Base-by-base conservation (phyloP, 2,329 filamentous ascomycete genomes). In the Calonectria pseudoturangicola region DNA sequence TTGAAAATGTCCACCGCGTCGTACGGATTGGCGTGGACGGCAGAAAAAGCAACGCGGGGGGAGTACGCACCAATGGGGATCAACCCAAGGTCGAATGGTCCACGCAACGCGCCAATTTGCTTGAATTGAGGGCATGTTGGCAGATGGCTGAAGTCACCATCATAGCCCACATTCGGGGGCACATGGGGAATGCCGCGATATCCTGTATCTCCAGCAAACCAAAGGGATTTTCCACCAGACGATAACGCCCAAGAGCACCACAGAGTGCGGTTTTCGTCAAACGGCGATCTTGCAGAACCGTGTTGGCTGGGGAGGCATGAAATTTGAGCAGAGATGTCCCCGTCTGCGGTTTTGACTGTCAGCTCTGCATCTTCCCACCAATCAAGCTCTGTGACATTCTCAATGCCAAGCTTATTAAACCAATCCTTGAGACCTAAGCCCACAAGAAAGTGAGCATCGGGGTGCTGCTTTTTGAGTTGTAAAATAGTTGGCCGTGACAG, bases 301-400 rank as follows among this genome's bases (percentile, higher is more conserved):
- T 60, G 54, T 15, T 60, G 54, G 27, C 33, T 41, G 5, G 54
- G 54, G 3, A 60, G 54, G 25, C 54, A 60, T 12, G 54, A 60
- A 21, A 60, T 60, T 13, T 21, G 36, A 15, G 54, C 54, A 7
- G 54, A 39, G 12, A 60, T 60, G 12, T 41, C 25, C 21, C 54
- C n/a, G 15, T 21, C 54, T 25, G 21, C 33, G 25, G 54, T 60
- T 21, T 60, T 60, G n/a, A 60, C 33, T 8, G 39, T 60, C 33
- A 60, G 16, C 25, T 60, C 54, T 60, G 54, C 54, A 18, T 60
- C 54, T 25, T 60, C 54, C 54, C 54, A 60, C 54, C 54, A 60
- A 27, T 60, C 54, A 41, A 60, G 39, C 15, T 60, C 54, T 21
- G 33, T 60, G 7, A 60, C 54, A 10, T 60, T 60, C 6, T 27